Base-by-base conservation (phyloP, 148 eudicot species). In the Silene conica region DNA sequence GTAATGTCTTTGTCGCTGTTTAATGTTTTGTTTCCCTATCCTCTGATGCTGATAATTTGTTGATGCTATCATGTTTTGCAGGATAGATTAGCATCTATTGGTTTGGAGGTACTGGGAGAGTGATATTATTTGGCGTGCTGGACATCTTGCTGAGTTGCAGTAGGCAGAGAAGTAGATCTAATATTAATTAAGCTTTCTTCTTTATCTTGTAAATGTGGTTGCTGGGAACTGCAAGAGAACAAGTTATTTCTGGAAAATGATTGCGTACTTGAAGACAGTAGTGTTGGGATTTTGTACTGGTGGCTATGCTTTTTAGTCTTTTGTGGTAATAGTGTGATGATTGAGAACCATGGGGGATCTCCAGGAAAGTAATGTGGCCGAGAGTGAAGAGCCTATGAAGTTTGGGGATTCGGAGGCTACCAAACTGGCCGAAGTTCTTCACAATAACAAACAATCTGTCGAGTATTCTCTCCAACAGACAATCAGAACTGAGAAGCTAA, bases 381-480 rank as follows among this genome's bases (percentile, higher is more conserved):
- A 92, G 89, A 85, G 77, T 70, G 89, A 92, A 3, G 88, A 85
- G 82, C 78, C 96, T 80, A 88, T 90, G 73, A 89, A 81, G 48
- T 71, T 54, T 34, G 56, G 78, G 21, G 78, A 58, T 57, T 75
- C 72, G 58, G 78, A 75, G 72, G 73, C 78, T 58, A 72, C 78
- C 19, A 75, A 68, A 68, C 55, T 75, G 25, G 52, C 45, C 12
- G 7, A n/a, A 28, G 58, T 75, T 41, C 67, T 67, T 56, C 66
- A 67, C 23, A 50, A 75, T 57, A 63, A 28, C 67, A 75, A 67
- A 10, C 54, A 43, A 23, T 75, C 45, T 23, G 72, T 45, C 11
- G 78, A 68, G 5, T 70, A 41, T 67, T 67, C 78, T 57, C 71
- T 75, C 66, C 73, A 67, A 43, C 78, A 75, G 72, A 43, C 66